Conservation (phyloP, 441 rosid species). For the Francoa sonchifolia region DNA sequence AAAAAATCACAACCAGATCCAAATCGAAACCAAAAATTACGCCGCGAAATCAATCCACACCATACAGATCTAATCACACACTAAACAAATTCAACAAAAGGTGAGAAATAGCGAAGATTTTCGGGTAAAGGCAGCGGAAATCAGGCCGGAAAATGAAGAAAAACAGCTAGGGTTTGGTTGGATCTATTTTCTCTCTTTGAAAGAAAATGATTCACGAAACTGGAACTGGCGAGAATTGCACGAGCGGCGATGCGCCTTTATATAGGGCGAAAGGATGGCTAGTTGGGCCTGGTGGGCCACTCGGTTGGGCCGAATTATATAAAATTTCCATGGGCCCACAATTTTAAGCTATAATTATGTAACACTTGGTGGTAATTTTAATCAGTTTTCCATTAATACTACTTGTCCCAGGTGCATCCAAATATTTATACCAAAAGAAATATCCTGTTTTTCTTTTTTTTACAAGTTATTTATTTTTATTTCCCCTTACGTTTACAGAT, state of each 20-base stretch:
- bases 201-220: slow-evolving; percentile 13
- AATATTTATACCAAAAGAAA: too few species aligned
- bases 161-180: slow-evolving; percentile 11
- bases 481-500: slow-evolving; percentile 8
- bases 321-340: too few species aligned
- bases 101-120: background rate
- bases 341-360: too few species aligned
- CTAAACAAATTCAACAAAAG: background rate
- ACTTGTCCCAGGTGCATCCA: too few species aligned
- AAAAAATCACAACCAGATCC: background rate
- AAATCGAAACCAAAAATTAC: slow-evolving; percentile 5
- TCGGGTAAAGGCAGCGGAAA: background rate
- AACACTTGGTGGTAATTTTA: slow-evolving; percentile 9
- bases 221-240: slow-evolving; percentile 43
- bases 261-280: slow-evolving; percentile 26
- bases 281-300: slow-evolving; percentile 25
- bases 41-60: slow-evolving; percentile 14
- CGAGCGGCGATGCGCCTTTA: slow-evolving; percentile 22
- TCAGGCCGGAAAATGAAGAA: slow-evolving; percentile 6
- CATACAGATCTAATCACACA: slow-evolving; percentile 30
- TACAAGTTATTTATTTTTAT: background rate
- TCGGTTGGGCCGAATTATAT: too few species aligned
- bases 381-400: background rate
- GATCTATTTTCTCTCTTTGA: background rate
- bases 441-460: background rate